Evolutionary conservation across 2,329 filamentous ascomycete species (phyloP), one percentile per base, ranked within the genome.

Genomic region (Acarospora socialis): DNA sequence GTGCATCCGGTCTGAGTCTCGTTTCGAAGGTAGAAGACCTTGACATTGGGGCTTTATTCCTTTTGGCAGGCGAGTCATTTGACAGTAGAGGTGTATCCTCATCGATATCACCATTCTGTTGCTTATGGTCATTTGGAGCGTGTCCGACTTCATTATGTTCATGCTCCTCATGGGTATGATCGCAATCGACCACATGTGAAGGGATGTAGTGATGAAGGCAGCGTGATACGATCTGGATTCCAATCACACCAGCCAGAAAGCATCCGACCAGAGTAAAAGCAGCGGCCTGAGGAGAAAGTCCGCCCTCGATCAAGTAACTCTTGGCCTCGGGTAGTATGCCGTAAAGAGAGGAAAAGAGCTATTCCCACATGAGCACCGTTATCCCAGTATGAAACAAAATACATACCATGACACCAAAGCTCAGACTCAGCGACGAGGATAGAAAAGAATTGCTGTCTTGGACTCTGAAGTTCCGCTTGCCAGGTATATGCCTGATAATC

Each of bases 331-430:
- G 87, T 5, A 95, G 68, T 81, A 95, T 94, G 55, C 77, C 90
- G 54, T 86, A 92, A 18, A 95, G 59, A 1, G 87, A 77, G 21
- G 86, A 93, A 55, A 93, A 94, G 23, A 93, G 69, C 84, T 93
- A 46, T 4, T 30, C 5, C 22, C 24, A 7, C 7, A 22, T 43
- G 22, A 41, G 31, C 29, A 31, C 24, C 15, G 25, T 10, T 21
- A 19, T 21, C n/a, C 9, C n/a, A 27, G 10, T 8, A 25, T 20
- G 22, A 7, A 15, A 21, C 7, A 9, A 6, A 19, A 34, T 15
- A 51, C 71, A 43, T 55, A 93, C 86, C 84, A 98, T 92, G 27
- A 95, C 86, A 25, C 90, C 87, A 44, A 93, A 93, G 52, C 84
- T 94, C 42, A 98, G 59, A 55, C 86, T 93, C 38, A 95, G 59